phyloP scores from a whole-genome alignment of 768 basidiomycete genomes.

The Artomyces pyxidatus region DNA sequence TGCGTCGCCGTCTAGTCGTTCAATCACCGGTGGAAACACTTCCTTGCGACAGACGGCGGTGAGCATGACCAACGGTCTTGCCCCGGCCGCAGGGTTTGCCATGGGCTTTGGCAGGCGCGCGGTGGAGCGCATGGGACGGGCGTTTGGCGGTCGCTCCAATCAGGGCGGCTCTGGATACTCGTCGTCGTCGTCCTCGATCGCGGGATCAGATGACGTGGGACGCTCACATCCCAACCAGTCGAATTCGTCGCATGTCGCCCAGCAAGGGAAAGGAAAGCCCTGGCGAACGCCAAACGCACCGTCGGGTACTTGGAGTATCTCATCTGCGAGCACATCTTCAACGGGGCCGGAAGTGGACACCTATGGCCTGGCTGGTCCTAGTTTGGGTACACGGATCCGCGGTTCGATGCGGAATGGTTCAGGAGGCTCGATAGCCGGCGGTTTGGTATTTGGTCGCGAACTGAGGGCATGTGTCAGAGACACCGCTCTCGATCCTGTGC shows the following conservation, averaged over 20 bases:
- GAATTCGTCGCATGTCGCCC: slow-evolving; percentile 9
- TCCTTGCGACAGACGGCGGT: slow-evolving; percentile 57
- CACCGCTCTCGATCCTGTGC: slow-evolving; percentile 36
- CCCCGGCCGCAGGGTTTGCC: slow-evolving; percentile 67
- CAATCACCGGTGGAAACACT: slow-evolving; percentile 19
- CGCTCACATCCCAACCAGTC: slow-evolving; percentile 14
- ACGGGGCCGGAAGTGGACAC: slow-evolving; percentile 38
- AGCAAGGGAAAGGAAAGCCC: slow-evolving; percentile 24
- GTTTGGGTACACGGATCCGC: slow-evolving; percentile 49
- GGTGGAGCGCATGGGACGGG: slow-evolving; percentile 55
- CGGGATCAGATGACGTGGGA: slow-evolving; percentile 6
- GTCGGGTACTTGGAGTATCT: slow-evolving; percentile 45
- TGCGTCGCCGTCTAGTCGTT: slow-evolving; percentile 20
- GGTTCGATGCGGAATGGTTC: slow-evolving; percentile 36
- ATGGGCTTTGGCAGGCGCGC: slow-evolving; percentile 48
- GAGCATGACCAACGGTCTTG: slow-evolving; percentile 61
- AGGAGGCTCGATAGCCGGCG: slow-evolving; percentile 27
- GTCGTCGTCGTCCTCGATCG: slow-evolving; percentile 33
- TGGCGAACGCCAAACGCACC: slow-evolving; percentile 52
- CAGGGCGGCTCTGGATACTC: slow-evolving; percentile 4
- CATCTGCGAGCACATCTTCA: slow-evolving; percentile 41
- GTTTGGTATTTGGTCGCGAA: slow-evolving; percentile 62
- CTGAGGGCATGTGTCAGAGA: slow-evolving; percentile 47
- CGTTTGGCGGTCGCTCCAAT: slow-evolving; percentile 7
- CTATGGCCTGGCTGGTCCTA: slow-evolving; percentile 31